Percentiles rank a stretch among this genome's conserved stretches.
These are phyloP conservation scores for Corchorus capsularis DNA, from an alignment of 345 rosid genomes.

Conservation along the genomic window DNA sequence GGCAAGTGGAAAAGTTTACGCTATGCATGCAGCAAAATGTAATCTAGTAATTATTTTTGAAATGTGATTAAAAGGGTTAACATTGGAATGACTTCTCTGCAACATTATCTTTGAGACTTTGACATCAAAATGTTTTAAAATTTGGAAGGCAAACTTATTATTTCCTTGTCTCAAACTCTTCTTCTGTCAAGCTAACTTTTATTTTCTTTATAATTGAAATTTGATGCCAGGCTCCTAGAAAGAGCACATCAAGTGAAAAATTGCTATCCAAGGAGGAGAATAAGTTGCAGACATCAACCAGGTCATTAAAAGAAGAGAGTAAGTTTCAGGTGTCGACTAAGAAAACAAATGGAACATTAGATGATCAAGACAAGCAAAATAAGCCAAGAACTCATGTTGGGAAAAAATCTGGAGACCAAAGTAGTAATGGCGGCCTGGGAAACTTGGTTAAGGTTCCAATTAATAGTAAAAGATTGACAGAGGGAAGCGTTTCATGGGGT, in stretches of 20 bases:
- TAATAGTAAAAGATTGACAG: slow-evolving; percentile 62
- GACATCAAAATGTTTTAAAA: neutral
- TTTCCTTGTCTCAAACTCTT: neutral
- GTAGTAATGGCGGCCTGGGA: slow-evolving; percentile 59
- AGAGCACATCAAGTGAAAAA: slow-evolving; percentile 73
- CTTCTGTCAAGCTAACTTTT: neutral
- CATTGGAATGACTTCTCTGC: neutral
- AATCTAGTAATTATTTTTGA: neutral
- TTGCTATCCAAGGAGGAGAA: slow-evolving; percentile 58
- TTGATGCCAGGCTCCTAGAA: slow-evolving; percentile 69
- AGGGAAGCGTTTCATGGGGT: slow-evolving; percentile 70
- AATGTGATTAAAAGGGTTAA: neutral
- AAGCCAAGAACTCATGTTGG: slow-evolving; percentile 47
- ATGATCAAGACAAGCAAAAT: slow-evolving; percentile 56
- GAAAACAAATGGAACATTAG: slow-evolving; percentile 54
- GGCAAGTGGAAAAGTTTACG: neutral
- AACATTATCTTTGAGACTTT: neutral
- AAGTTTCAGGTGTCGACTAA: slow-evolving; percentile 46
- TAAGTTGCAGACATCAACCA: slow-evolving; percentile 46
- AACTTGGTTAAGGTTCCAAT: slow-evolving; percentile 78
- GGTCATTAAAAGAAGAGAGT: slow-evolving; percentile 59
- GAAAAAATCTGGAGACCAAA: slow-evolving; percentile 54
- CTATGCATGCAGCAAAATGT: neutral
- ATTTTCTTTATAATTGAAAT: neutral
- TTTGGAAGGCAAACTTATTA: neutral